phyloP scores from a whole-genome alignment of 208 protist genomes.

The Spongospora subterranea region DNA sequence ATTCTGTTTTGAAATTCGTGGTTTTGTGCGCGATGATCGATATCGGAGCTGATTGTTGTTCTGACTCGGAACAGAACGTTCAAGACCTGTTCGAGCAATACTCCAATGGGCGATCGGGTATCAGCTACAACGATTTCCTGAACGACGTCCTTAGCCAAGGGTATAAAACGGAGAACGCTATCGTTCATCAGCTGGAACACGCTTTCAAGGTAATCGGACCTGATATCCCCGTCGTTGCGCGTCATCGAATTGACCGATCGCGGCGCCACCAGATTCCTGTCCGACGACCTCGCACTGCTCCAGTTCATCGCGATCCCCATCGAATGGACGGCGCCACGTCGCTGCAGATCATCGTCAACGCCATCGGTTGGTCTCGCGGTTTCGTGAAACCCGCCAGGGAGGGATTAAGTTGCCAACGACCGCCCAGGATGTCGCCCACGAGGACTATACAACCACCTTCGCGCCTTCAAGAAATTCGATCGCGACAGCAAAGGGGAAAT shows the following conservation, averaged over 20 bases:
- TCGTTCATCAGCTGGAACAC: slow-evolving; percentile 6
- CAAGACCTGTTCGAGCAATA: not conserved
- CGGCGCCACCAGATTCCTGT: not conserved
- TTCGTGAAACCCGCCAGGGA: too few relatives aligned
- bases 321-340: not conserved
- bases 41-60: not conserved
- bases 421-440: not conserved
- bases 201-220: not conserved
- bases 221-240: not conserved
- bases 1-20: not conserved
- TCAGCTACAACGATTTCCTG: slow-evolving; percentile 52
- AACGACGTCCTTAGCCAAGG: not conserved
- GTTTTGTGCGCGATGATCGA: not conserved
- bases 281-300: not conserved
- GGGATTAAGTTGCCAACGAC: not conserved
- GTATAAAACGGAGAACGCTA: not conserved
- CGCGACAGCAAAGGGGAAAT: not conserved
- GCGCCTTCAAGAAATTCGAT: slow-evolving; percentile 10
- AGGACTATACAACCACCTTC: slow-evolving; percentile 39
- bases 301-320: not conserved
- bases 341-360: not conserved
- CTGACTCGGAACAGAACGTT: not conserved
- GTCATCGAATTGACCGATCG: not conserved
- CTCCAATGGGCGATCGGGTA: not conserved
- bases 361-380: not conserved